Percentiles rank a stretch among this genome's conserved stretches.
Evolutionary conservation across 2,329 filamentous ascomycete species (phyloP).

Genomic region (Aspergillus fumigatiaffinis): DNA sequence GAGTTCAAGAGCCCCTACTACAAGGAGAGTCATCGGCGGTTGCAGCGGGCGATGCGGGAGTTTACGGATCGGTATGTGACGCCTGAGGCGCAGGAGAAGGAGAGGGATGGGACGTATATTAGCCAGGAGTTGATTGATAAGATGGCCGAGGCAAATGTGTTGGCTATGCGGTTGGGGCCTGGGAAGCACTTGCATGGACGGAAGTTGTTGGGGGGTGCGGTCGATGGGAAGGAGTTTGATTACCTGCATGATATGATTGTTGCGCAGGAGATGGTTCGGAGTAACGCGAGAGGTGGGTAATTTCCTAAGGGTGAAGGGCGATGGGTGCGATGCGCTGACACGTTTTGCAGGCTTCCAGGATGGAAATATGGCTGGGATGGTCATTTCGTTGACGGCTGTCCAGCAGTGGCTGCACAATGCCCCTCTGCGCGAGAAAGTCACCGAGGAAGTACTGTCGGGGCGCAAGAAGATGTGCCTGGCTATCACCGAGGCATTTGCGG

Average conservation of each 20-base stretch:
- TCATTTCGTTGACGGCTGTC: conserved; percentile 74
- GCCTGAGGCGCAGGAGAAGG: conserved; percentile 72
- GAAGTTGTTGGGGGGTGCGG: conserved; percentile 62
- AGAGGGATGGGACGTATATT: conserved; percentile 69
- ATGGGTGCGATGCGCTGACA: conserved; percentile 1
- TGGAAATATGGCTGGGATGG: conserved; percentile 83
- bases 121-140: conserved; percentile 67
- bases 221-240: conserved; percentile 77
- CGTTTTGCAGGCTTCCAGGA: conserved; percentile 63
- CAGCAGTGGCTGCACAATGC: conserved; percentile 72
- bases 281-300: conserved; percentile 58
- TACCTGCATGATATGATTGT: conserved; percentile 81
- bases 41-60: conserved; percentile 66
- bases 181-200: conserved; percentile 76
- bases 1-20: conserved; percentile 78
- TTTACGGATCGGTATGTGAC: conserved; percentile 70
- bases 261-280: conserved; percentile 66
- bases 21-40: conserved; percentile 65
- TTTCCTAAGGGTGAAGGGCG: neutral
- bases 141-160: conserved; percentile 69
- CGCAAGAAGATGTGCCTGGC: conserved; percentile 86
- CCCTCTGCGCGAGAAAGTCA: conserved; percentile 62
- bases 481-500: conserved; percentile 85
- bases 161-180: conserved; percentile 80
- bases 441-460: conserved; percentile 69